Evolutionary conservation across 768 basidiomycete species (phyloP).

Genomic region (Lyophyllum decastes): DNA sequence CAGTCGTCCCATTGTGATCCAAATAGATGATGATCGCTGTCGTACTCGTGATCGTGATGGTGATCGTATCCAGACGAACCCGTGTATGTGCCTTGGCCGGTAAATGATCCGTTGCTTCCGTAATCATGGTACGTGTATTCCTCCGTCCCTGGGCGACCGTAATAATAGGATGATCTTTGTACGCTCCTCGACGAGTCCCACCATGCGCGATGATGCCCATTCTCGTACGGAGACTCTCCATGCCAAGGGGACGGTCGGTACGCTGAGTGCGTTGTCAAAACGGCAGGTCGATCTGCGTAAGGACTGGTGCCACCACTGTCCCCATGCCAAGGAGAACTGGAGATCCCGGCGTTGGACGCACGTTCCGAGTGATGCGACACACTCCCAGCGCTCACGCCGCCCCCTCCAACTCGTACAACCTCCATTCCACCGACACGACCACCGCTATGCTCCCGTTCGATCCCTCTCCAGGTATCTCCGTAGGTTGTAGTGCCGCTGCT

Average conservation of each 20-base stretch:
- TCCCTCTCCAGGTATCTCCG: not conserved
- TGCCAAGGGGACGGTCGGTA: not conserved
- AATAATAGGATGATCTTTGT: not conserved
- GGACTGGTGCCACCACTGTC: not conserved
- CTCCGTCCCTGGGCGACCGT: not conserved
- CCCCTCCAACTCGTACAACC: conserved; percentile 11
- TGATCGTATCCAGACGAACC: not conserved
- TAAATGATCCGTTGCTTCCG: not conserved
- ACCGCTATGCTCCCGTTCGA: not conserved
- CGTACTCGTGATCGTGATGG: not conserved
- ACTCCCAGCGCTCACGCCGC: not conserved
- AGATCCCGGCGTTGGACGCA: not conserved
- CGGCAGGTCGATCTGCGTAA: not conserved
- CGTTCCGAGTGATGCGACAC: not conserved
- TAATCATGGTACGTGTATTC: not conserved
- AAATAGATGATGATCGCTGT: not conserved
- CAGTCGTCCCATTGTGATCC: not conserved
- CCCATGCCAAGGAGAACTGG: not conserved
- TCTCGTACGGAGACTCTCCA: not conserved
- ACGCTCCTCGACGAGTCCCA: not conserved
- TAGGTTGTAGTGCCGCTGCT: not conserved
- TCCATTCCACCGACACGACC: not conserved
- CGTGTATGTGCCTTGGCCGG: not conserved
- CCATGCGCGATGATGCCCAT: not conserved
- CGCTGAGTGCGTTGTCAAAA: not conserved